Percentiles rank a stretch among this genome's conserved stretches.
Conservation (phyloP, 108 stramenopile species). For the Parmales sp. region DNA sequence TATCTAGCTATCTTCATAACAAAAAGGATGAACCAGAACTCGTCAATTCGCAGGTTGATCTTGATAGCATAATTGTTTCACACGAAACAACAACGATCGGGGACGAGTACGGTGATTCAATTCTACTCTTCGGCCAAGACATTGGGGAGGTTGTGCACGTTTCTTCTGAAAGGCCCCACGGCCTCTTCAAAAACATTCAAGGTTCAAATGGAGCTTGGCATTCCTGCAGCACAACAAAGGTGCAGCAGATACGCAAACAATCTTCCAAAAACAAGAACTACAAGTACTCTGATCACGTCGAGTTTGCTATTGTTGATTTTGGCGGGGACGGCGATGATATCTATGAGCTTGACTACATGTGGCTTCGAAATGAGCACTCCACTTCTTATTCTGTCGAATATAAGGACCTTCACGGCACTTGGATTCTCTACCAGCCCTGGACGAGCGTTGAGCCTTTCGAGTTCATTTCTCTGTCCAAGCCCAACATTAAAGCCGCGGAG, state of each 20-base stretch:
- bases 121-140: not conserved
- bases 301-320: not conserved
- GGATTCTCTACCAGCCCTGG: not conserved
- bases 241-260: no score
- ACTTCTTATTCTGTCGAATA: not conserved
- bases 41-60: no score
- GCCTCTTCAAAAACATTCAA: not conserved
- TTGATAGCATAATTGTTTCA: no score
- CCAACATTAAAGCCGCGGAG: constrained; percentile 1
- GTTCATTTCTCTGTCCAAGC: not conserved
- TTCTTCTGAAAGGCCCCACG: not conserved
- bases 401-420: constrained; percentile 1
- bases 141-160: not conserved
- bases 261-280: not conserved
- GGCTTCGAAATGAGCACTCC: constrained; percentile 1
- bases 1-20: no score
- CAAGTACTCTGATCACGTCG: not conserved
- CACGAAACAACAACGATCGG: no score
- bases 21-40: no score
- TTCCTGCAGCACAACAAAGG: not conserved
- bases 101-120: not conserved
- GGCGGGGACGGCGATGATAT: constrained; percentile 5
- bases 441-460: not conserved
- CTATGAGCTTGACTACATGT: constrained; percentile 1
- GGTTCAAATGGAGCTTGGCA: not conserved